Conservation (phyloP, 768 basidiomycete genomes). For the Suillus subalutaceus region DNA sequence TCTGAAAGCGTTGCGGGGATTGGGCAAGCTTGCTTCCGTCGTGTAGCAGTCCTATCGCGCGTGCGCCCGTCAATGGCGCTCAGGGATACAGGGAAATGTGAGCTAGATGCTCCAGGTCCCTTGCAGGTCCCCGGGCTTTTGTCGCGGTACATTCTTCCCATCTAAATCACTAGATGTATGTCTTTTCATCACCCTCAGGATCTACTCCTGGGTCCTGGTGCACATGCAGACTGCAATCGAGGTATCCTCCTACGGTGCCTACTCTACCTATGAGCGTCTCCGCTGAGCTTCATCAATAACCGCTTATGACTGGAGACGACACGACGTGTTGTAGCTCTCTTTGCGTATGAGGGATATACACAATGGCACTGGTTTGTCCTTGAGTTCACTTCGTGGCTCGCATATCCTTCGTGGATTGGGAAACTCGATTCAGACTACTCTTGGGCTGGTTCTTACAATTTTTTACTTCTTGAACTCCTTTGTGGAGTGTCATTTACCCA, state of each 20-base stretch:
- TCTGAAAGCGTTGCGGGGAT: constrained; percentile 61
- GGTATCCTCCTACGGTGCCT: background rate
- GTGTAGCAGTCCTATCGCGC: constrained; percentile 14
- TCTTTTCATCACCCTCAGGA: background rate
- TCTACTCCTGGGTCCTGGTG: background rate
- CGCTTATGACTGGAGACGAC: background rate
- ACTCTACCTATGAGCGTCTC: background rate
- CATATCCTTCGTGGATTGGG: constrained; percentile 19
- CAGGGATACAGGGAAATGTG: background rate
- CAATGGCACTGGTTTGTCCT: constrained; percentile 20
- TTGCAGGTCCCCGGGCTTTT: background rate
- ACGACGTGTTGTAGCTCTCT: too few relatives aligned
- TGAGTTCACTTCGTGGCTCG: constrained; percentile 34
- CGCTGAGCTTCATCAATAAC: too few relatives aligned
- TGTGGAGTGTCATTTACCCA: constrained; percentile 7
- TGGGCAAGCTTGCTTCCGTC: constrained; percentile 35
- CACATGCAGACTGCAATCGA: background rate
- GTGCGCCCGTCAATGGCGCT: background rate
- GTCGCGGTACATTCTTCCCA: background rate
- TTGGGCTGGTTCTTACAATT: constrained; percentile 16
- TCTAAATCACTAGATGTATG: background rate
- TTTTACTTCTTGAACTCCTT: constrained; percentile 11
- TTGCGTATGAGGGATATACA: constrained; percentile 24
- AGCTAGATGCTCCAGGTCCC: background rate
- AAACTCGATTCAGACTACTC: constrained; percentile 38